Base-by-base conservation (phyloP, 495 filamentous ascomycete species). In the Pyrenula aspistea region DNA sequence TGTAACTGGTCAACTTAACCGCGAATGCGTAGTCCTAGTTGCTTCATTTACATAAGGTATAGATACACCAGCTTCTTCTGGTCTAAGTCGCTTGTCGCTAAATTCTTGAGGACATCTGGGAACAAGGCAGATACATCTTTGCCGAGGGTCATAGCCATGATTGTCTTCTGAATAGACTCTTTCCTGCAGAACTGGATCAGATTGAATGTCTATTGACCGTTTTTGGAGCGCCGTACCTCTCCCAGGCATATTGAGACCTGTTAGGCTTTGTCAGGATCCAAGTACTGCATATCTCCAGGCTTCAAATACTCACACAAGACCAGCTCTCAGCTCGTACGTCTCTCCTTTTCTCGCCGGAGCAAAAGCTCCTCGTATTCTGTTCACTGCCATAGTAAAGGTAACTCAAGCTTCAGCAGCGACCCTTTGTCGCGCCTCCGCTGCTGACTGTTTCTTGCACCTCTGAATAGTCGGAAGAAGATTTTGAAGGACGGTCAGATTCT, bases 11-110 rank as follows among this genome's bases (percentile, higher is more conserved):
- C n/a, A n/a, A n/a, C n/a, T n/a, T n/a, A n/a, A n/a, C n/a, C n/a
- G n/a, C n/a, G n/a, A n/a, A n/a, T n/a, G n/a, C n/a, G n/a, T n/a
- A n/a, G 8, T 52, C 10, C n/a, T 21, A 4, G 50, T 20, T 52
- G n/a, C 4, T 20, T 24, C 22, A 68, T 85, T 66, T 68, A 95
- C 92, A 99, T 99, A 31, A 99, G 75, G 67, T 99, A 99, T 24
- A 99, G 79, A 68, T 99, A 99, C 12, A 99, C 93, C 60, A 99
- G 85, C 77, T 99, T 99, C 80, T 99, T 99, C 77, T 99, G 93
- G 68, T 97, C 93, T 57, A 99, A 73, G 69, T 99, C 93, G 24
- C 73, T 74, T 4, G 93, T 97, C 50, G 94, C 91, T 71, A 99
- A 97, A 62, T 99, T 99, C 77, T 99, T 99, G 58, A 99, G 81